Base-by-base conservation (phyloP, 2,329 filamentous ascomycete species). In the Penicillium decumbens region DNA sequence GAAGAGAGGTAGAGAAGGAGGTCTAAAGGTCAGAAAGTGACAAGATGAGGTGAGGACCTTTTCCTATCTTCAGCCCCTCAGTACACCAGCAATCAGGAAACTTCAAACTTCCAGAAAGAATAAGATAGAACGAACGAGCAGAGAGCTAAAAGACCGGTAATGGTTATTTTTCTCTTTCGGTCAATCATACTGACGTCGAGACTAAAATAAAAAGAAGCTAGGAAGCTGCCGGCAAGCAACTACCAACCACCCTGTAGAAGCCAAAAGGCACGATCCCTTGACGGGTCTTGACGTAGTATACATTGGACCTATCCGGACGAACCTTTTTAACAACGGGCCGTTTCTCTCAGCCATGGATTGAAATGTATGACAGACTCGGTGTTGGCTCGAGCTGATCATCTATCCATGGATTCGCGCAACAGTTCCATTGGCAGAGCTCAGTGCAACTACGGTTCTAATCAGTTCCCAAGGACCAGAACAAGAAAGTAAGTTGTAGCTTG, bases 161-260 rank as follows among this genome's bases (percentile, higher is more conserved):
- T 23, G 20, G 20, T 23, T n/a, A 13, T 9, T 30, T 37, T 18
- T 30, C 41, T 24, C 15, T 23, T 35, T 45, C 39, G 43, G 48
- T 52, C 55, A 56, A 61, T 66, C 64, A 66, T 67, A 53, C 63
- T 69, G 65, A 68, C 65, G 62, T 66, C 51, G 61, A 57, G 47
- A 47, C 32, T 40, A 23, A 4, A 23, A 23, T 3, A 3, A 23
- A 3, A 23, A 3, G 20, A 23, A 23, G 20, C 20, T 23, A 58
- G 55, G 54, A 63, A 58, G 47, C 39, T 48, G 46, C 45, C 53
- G 55, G 54, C 43, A 45, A 32, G 38, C n/a, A 24, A 15, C 38
- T 10, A 29, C 27, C 27, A 9, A 40, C 5, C 6, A 8, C 20
- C 38, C n/a, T 20, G 9, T 20, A 10, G 12, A 40, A 25, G 15